Evolutionary conservation across 2,329 filamentous ascomycete species (phyloP).

Genomic region (Erysiphe pulchra): DNA sequence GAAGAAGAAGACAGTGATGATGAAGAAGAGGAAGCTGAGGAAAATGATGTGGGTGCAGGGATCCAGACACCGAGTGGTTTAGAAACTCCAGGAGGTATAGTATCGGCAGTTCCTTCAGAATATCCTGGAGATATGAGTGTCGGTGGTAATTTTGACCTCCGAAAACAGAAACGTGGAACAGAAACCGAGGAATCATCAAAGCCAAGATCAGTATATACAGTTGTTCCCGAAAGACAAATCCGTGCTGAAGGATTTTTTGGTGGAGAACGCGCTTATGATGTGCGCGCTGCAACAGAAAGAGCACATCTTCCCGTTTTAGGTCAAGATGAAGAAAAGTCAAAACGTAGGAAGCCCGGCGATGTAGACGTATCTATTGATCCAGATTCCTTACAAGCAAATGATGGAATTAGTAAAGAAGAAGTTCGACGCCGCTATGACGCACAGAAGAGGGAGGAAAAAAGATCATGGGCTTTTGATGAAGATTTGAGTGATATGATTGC

Average conservation of each 20-base stretch:
- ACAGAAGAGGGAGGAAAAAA: constrained; percentile 33
- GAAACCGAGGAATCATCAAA: constrained; percentile 61
- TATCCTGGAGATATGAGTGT: constrained; percentile 51
- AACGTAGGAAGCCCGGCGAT: constrained; percentile 90
- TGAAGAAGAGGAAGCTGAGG: constrained; percentile 37
- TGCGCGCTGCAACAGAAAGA: constrained; percentile 29
- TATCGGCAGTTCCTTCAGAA: constrained; percentile 59
- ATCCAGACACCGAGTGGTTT: constrained; percentile 50
- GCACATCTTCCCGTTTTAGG: constrained; percentile 48
- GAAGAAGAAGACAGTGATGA: constrained; percentile 46
- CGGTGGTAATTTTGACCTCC: constrained; percentile 68
- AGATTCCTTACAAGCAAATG: constrained; percentile 48
- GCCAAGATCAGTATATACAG: constrained; percentile 62
- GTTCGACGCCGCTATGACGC: constrained; percentile 58
- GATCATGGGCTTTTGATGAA: constrained; percentile 47
- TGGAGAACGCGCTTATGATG: constrained; percentile 77
- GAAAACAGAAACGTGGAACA: constrained; percentile 62
- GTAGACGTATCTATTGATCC: constrained; percentile 80
- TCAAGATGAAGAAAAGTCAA: constrained; percentile 48
- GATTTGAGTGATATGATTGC: constrained; percentile 92
- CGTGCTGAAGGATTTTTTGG: constrained; percentile 86
- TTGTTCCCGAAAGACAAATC: constrained; percentile 71
- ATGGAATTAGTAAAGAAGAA: constrained; percentile 65
- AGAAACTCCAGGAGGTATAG: constrained; percentile 59
- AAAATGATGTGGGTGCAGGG: constrained; percentile 36